These are phyloP conservation scores for Wickerhamiella musiphila DNA, from an alignment of 805 yeast species.

Conservation along the genomic window DNA sequence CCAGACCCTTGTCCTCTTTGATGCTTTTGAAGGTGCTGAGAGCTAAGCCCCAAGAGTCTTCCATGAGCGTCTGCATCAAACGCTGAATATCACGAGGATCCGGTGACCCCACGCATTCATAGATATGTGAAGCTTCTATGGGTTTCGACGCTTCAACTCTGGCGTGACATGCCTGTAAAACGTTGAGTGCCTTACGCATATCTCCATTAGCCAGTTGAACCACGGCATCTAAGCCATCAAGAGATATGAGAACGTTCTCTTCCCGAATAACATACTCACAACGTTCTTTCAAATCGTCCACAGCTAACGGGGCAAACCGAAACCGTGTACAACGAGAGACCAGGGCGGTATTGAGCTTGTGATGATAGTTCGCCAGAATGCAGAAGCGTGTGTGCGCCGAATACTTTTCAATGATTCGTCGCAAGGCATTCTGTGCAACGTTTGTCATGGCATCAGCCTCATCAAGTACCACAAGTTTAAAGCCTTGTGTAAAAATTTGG, in stretches of 20 bases:
- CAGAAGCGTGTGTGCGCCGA: slow-evolving; percentile 92
- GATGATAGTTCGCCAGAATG: slow-evolving; percentile 88
- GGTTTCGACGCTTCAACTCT: slow-evolving; percentile 38
- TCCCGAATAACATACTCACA: slow-evolving; percentile 47
- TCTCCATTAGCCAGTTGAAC: slow-evolving; percentile 75
- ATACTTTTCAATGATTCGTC: slow-evolving; percentile 87
- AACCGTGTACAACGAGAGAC: slow-evolving; percentile 89
- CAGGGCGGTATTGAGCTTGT: slow-evolving; percentile 87
- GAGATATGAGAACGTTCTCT: slow-evolving; percentile 43
- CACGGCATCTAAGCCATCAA: slow-evolving; percentile 47
- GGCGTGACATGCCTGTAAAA: slow-evolving; percentile 83
- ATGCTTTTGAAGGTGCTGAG: slow-evolving; percentile 45
- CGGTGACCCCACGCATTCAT: slow-evolving; percentile 93
- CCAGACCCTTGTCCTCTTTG: slow-evolving; percentile 65
- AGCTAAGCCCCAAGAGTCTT: slow-evolving; percentile 78
- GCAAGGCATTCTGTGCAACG: slow-evolving; percentile 87
- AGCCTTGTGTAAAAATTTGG: slow-evolving; percentile 71
- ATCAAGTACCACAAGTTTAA: slow-evolving; percentile 80
- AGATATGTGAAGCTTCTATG: slow-evolving; percentile 59
- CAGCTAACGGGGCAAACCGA: slow-evolving; percentile 69
- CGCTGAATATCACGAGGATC: slow-evolving; percentile 69
- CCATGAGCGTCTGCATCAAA: slow-evolving; percentile 57
- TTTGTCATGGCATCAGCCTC: slow-evolving; percentile 97
- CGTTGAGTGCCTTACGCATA: slow-evolving; percentile 89
- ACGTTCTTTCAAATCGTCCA: slow-evolving; percentile 50